Evolutionary conservation across 1,139 yeast genomes (phyloP).

Genomic region (Taphrina pruni): DNA sequence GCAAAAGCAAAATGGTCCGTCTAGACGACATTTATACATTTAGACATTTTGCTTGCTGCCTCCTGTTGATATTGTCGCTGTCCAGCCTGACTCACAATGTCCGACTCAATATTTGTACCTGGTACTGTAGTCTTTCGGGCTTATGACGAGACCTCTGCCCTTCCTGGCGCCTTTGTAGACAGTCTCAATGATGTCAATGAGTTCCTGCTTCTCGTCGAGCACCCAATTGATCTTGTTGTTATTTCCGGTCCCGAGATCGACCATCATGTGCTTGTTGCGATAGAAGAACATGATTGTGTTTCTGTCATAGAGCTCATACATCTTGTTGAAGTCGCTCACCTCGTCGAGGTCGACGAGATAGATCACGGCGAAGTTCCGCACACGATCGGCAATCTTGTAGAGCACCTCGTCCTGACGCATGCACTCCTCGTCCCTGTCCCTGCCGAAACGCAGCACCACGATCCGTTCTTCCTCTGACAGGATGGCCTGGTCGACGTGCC

Average conservation of each 20-base stretch:
- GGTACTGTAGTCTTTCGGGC: conserved; percentile 64
- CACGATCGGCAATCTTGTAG: conserved; percentile 78
- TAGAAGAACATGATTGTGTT: conserved; percentile 25
- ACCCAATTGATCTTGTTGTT: conserved; percentile 88
- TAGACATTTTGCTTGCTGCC: background rate
- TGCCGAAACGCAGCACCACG: conserved; percentile 87
- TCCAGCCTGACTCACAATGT: too few species aligned
- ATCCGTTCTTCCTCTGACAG: conserved; percentile 80
- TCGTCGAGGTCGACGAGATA: conserved; percentile 87
- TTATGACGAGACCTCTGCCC: conserved; percentile 88
- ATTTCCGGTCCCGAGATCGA: conserved; percentile 97
- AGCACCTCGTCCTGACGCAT: conserved; percentile 89
- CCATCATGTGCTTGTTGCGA: conserved; percentile 76
- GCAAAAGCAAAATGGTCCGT: background rate
- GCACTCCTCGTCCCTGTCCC: conserved; percentile 75
- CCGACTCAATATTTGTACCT: conserved; percentile 46
- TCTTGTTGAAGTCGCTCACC: conserved; percentile 82
- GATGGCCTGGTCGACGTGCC: conserved; percentile 97
- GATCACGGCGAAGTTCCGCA: conserved; percentile 79
- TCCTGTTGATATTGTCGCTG: background rate
- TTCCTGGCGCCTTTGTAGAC: conserved; percentile 88
- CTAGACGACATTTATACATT: background rate
- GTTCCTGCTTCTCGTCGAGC: conserved; percentile 80
- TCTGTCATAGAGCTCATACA: conserved; percentile 40
- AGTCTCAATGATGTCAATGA: conserved; percentile 89